phyloP scores from a whole-genome alignment of 148 eudicot genomes.

The Tetragonia tetragonoides region DNA sequence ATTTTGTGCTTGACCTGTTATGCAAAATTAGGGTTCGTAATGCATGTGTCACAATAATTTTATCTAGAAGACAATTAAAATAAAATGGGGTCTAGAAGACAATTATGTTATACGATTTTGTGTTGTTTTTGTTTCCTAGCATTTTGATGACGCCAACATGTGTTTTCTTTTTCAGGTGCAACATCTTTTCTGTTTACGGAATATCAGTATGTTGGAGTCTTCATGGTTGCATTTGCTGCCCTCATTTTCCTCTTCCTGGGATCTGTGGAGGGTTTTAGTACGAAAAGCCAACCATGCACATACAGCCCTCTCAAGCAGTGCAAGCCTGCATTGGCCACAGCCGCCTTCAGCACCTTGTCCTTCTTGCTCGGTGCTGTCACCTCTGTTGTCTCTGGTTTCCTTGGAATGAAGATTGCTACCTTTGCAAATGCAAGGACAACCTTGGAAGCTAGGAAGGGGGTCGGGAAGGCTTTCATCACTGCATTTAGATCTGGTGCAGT shows the following conservation, averaged over 20 bases:
- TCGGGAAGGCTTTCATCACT: constrained; percentile 75
- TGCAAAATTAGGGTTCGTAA: too few relatives aligned
- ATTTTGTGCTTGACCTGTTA: too few relatives aligned
- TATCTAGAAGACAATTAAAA: too few relatives aligned
- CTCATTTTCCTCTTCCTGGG: constrained; percentile 90
- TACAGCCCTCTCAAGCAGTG: constrained; percentile 62
- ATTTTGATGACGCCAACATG: too few relatives aligned
- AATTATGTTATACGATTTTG: too few relatives aligned
- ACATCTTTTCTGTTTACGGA: constrained; percentile 76
- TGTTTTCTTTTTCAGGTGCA: constrained; percentile 52
- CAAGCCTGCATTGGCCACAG: constrained; percentile 91
- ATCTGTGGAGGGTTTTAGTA: constrained; percentile 92
- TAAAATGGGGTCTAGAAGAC: too few relatives aligned
- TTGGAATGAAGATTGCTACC: constrained; percentile 96
- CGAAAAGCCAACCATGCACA: constrained; percentile 59
- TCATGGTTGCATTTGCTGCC: constrained; percentile 84
- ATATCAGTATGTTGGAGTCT: constrained; percentile 78
- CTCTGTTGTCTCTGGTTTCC: constrained; percentile 81
- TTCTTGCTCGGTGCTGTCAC: constrained; percentile 86
- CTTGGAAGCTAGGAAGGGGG: constrained; percentile 93
- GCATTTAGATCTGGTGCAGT: constrained; percentile 98
- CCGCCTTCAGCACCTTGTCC: constrained; percentile 74
- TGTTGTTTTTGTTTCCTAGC: too few relatives aligned
- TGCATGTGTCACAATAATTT: too few relatives aligned
- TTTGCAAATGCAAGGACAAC: constrained; percentile 96